Evolutionary conservation across 2,329 filamentous ascomycete genomes (phyloP).

Genomic region (Xylaria hypoxylon): DNA sequence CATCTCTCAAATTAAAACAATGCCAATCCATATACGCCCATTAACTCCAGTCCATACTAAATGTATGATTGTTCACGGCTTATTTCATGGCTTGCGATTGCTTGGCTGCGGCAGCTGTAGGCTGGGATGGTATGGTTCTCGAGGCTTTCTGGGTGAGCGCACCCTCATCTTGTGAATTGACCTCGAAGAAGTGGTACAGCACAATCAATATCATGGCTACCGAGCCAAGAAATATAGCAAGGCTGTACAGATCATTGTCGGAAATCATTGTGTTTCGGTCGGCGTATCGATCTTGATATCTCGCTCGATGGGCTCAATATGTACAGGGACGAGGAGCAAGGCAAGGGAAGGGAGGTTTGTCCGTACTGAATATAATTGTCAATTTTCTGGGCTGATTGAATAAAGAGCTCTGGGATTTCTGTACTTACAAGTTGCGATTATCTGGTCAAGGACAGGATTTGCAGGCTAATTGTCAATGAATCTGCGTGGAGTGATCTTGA

Average conservation of each 20-base stretch:
- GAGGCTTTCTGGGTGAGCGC: slow-evolving; percentile 45
- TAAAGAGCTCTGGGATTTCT: neutral
- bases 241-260: slow-evolving; percentile 88
- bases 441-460: slow-evolving; percentile 26
- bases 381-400: neutral
- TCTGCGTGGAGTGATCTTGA: slow-evolving; percentile 19
- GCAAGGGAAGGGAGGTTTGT: neutral
- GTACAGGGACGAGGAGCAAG: slow-evolving; percentile 32
- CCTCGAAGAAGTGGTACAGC: slow-evolving; percentile 94
- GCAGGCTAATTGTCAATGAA: slow-evolving; percentile 26
- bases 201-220: slow-evolving; percentile 92
- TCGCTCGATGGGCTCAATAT: slow-evolving; percentile 35
- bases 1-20: slow-evolving; percentile 15
- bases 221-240: slow-evolving; percentile 93
- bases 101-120: slow-evolving; percentile 44
- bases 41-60: slow-evolving; percentile 23
- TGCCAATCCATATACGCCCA: slow-evolving; percentile 25
- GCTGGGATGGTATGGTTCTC: slow-evolving; percentile 47
- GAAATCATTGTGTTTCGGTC: slow-evolving; percentile 81
- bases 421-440: slow-evolving; percentile 27
- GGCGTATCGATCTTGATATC: slow-evolving; percentile 12
- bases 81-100: slow-evolving; percentile 41
- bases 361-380: slow-evolving; percentile 1
- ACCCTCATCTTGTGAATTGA: slow-evolving; percentile 73
- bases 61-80: slow-evolving; percentile 1